Percentiles rank a stretch among this genome's conserved stretches.
These are phyloP conservation scores for Geotrichum klebahnii DNA, from an alignment of 1,139 yeast genomes.

Conservation along the genomic window DNA sequence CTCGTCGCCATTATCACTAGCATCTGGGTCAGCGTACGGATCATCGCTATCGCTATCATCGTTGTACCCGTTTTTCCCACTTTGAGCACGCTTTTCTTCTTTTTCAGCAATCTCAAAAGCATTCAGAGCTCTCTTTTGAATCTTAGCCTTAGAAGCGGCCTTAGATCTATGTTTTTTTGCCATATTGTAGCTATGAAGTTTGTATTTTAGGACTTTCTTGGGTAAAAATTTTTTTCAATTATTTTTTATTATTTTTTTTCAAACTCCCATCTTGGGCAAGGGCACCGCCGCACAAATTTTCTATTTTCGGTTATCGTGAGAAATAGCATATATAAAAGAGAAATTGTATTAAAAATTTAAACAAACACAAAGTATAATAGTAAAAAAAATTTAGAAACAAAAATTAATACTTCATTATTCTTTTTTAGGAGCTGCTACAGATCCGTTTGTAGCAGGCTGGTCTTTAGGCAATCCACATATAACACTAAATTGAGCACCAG, in stretches of 20 bases:
- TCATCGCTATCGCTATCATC: slow-evolving; percentile 33
- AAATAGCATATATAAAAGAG: too few relatives aligned
- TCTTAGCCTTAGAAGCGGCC: slow-evolving; percentile 19
- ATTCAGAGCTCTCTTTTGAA: slow-evolving; percentile 37
- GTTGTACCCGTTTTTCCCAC: slow-evolving; percentile 20
- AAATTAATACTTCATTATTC: not conserved
- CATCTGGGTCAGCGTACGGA: slow-evolving; percentile 35
- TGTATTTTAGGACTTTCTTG: not conserved
- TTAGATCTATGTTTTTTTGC: slow-evolving; percentile 13
- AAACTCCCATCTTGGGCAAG: slow-evolving; percentile 12
- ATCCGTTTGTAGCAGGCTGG: slow-evolving; percentile 3
- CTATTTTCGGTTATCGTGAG: too few relatives aligned
- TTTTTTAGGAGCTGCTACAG: not conserved
- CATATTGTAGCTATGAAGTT: slow-evolving; percentile 6
- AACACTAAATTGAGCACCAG: slow-evolving; percentile 93
- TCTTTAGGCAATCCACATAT: slow-evolving; percentile 59
- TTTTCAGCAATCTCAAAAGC: slow-evolving; percentile 50
- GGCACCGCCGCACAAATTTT: slow-evolving; percentile 2
- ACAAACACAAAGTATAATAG: not conserved
- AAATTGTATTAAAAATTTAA: too few relatives aligned
- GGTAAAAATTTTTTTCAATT: slow-evolving; percentile 3
- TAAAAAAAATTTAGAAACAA: not conserved
- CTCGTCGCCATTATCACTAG: slow-evolving; percentile 36
- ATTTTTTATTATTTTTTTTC: too few relatives aligned
- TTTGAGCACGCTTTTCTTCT: slow-evolving; percentile 19